Percentiles rank a stretch among this genome's conserved stretches.
Conservation (phyloP, 768 basidiomycete species). For the Tulasnella sp. region DNA sequence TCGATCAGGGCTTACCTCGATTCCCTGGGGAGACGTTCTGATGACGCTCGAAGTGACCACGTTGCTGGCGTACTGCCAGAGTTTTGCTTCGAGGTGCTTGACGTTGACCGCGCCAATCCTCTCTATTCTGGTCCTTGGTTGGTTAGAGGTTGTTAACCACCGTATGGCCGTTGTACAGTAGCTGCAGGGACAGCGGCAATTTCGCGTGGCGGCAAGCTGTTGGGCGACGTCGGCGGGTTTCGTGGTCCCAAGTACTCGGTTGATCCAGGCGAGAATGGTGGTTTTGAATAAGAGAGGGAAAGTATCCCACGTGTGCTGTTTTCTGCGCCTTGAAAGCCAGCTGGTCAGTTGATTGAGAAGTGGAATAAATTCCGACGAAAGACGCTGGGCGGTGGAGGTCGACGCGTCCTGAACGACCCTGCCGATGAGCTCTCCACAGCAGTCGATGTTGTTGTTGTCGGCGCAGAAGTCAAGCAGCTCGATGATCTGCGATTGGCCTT, state of each 20-base stretch:
- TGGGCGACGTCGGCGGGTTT: neutral
- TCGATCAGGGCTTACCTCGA: neutral
- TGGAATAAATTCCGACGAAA: neutral
- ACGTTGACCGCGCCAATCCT: neutral
- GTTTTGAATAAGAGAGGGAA: neutral
- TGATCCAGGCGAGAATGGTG: neutral
- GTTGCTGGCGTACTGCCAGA: neutral
- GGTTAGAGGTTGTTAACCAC: neutral
- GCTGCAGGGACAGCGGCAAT: neutral
- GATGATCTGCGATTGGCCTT: neutral
- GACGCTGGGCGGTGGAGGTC: neutral
- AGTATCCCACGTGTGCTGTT: neutral
- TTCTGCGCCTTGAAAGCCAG: neutral
- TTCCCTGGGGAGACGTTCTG: neutral
- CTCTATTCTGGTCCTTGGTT: neutral
- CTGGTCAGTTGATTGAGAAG: neutral
- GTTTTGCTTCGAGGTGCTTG: neutral
- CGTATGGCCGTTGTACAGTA: neutral
- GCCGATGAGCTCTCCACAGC: neutral
- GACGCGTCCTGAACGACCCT: neutral
- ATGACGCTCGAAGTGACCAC: neutral
- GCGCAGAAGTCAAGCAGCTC: neutral
- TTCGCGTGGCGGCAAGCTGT: neutral
- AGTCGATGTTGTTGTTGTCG: neutral
- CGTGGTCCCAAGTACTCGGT: neutral